Conservation (phyloP, 2,329 filamentous ascomycete species). For the Fusarium ramigenum region DNA sequence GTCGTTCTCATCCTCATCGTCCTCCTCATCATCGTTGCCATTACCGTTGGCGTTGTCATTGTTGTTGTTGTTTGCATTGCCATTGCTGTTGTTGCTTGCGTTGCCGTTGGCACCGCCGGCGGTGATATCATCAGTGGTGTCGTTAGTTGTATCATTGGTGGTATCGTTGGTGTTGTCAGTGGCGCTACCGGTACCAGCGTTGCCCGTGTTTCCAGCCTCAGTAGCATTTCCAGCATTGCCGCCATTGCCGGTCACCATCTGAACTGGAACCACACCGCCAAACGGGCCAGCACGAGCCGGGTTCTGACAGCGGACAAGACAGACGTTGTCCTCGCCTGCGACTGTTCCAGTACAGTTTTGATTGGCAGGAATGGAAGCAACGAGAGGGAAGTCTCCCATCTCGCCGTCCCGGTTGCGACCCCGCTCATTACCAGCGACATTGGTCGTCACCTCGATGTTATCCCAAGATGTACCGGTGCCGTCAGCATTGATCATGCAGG, state of each 20-base stretch:
- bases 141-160: neutral
- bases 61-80: neutral
- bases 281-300: conserved; percentile 1
- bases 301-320: conserved; percentile 17
- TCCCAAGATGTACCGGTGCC: conserved; percentile 52
- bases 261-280: neutral
- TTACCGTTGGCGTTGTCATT: neutral
- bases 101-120: neutral
- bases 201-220: neutral
- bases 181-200: neutral
- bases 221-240: neutral
- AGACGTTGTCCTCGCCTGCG: conserved; percentile 7
- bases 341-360: conserved; percentile 10
- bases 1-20: neutral
- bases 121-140: neutral
- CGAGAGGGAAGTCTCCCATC: neutral
- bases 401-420: conserved; percentile 10
- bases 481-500: conserved; percentile 70
- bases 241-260: neutral
- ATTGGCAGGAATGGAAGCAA: conserved; percentile 1
- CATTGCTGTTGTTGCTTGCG: neutral
- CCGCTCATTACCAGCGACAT: conserved; percentile 1
- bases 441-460: neutral
- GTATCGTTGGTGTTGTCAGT: neutral
- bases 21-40: neutral